Evolutionary conservation across 352 stramenopile genomes (phyloP).

Genomic region (Thalassiosira exigua): DNA sequence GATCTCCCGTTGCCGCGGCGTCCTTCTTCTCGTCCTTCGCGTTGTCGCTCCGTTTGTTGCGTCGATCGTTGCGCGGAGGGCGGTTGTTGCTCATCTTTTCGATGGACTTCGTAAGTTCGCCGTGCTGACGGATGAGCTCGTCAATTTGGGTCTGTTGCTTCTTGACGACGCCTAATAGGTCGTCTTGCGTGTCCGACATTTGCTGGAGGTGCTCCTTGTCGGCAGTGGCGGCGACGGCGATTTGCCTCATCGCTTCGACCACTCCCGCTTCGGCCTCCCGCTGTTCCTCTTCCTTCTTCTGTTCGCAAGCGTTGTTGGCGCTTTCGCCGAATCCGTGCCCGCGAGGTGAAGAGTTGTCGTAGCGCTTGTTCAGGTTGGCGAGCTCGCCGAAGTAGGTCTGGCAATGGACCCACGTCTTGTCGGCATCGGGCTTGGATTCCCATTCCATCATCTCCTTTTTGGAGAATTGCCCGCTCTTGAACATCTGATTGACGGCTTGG

Average conservation of each 20-base stretch:
- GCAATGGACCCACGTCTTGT: background rate
- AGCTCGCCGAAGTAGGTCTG: constrained; percentile 4
- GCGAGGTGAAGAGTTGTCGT: background rate
- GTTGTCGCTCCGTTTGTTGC: background rate
- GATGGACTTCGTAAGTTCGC: background rate
- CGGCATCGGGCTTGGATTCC: background rate
- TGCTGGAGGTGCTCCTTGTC: background rate
- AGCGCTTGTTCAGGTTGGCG: background rate
- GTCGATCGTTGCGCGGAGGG: background rate
- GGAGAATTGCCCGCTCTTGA: background rate
- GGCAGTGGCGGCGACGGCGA: background rate
- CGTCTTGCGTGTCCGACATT: background rate
- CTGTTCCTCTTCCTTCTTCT: background rate
- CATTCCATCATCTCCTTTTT: constrained; percentile 11
- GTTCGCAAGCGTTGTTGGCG: background rate
- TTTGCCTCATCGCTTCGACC: background rate
- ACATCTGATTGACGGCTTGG: constrained; percentile 7
- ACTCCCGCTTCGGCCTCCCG: background rate
- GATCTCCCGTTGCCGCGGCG: background rate
- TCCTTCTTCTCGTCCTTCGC: background rate
- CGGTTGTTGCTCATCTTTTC: background rate
- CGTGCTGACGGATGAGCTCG: background rate
- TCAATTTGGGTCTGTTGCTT: background rate
- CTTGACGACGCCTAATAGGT: background rate
- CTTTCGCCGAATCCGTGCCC: background rate